Evolutionary conservation across 1,284 basidiomycete species (phyloP).

Genomic region (Mycena citricolor): DNA sequence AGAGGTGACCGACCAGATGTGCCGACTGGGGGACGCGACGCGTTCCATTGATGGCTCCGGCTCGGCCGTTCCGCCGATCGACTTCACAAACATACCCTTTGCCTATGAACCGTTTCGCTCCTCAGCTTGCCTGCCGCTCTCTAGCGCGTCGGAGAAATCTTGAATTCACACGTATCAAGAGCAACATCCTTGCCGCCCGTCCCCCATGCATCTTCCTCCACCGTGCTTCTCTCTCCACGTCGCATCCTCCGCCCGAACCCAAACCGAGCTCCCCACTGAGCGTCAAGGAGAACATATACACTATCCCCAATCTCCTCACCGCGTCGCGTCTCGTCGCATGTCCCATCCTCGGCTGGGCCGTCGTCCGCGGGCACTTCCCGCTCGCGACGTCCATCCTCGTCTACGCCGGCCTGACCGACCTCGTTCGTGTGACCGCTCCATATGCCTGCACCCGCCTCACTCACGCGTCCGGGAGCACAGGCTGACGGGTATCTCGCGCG

Average conservation of each 20-base stretch:
- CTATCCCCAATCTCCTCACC: constrained; percentile 90
- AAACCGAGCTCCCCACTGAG: constrained; percentile 41
- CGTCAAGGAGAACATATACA: constrained; percentile 85
- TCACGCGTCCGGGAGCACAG: constrained; percentile 39
- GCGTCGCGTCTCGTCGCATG: constrained; percentile 84
- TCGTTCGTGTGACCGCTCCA: too few species aligned
- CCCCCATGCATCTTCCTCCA: too few species aligned
- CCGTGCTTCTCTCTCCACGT: not conserved
- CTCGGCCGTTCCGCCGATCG: too few species aligned
- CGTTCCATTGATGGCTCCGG: too few species aligned
- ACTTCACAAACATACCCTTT: too few species aligned
- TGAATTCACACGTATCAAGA: too few species aligned
- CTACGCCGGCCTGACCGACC: constrained; percentile 88
- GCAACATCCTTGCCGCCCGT: too few species aligned
- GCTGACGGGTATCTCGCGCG: constrained; percentile 91
- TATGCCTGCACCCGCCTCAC: constrained; percentile 7
- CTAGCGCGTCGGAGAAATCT: too few species aligned
- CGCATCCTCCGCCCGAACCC: not conserved
- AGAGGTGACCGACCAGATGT: too few species aligned
- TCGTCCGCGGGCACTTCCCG: constrained; percentile 80
- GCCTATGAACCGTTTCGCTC: too few species aligned
- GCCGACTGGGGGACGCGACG: too few species aligned
- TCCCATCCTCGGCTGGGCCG: constrained; percentile 89
- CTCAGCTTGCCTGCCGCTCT: too few species aligned
- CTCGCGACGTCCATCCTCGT: constrained; percentile 82